These are phyloP conservation scores for Lanmaoa pseudosensibilis DNA, from an alignment of 768 basidiomycete species.

Conservation along the genomic window DNA sequence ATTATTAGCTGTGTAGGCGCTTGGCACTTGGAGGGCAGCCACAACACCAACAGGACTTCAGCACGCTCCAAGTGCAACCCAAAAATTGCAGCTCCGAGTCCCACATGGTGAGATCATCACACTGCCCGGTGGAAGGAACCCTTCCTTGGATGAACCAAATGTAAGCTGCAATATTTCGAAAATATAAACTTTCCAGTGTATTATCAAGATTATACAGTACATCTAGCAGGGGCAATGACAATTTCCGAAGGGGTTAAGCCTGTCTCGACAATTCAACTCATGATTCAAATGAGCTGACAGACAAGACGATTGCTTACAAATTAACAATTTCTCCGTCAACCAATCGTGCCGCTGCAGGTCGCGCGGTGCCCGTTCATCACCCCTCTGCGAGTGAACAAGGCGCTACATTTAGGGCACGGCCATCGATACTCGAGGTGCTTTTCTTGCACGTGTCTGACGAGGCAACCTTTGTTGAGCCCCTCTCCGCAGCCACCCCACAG, in stretches of 20 bases:
- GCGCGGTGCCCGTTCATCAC: conserved; percentile 19
- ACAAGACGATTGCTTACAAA: conserved; percentile 1
- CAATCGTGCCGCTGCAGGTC: not conserved
- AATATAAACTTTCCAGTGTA: not conserved
- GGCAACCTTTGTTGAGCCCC: conserved; percentile 6
- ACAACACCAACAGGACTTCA: not conserved
- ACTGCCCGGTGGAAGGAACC: not conserved
- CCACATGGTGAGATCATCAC: not conserved
- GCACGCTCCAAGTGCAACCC: not conserved
- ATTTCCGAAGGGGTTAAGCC: not conserved
- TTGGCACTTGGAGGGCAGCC: conserved; percentile 4
- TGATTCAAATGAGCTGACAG: not conserved
- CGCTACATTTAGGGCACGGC: conserved; percentile 22
- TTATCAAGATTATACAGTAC: conserved; percentile 1
- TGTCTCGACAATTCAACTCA: conserved; percentile 2
- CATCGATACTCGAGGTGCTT: conserved; percentile 23
- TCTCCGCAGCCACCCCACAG: conserved; percentile 22
- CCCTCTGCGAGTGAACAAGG: conserved; percentile 21
- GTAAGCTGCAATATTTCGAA: not conserved
- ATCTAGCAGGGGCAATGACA: not conserved
- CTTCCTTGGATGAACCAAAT: too few relatives aligned
- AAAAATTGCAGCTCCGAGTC: not conserved
- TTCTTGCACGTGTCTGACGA: conserved; percentile 27
- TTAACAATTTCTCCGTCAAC: not conserved
- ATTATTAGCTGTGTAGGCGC: conserved; percentile 2